Evolutionary conservation across 116 monocot species (phyloP).

Genomic region (Cymodocea nodosa): DNA sequence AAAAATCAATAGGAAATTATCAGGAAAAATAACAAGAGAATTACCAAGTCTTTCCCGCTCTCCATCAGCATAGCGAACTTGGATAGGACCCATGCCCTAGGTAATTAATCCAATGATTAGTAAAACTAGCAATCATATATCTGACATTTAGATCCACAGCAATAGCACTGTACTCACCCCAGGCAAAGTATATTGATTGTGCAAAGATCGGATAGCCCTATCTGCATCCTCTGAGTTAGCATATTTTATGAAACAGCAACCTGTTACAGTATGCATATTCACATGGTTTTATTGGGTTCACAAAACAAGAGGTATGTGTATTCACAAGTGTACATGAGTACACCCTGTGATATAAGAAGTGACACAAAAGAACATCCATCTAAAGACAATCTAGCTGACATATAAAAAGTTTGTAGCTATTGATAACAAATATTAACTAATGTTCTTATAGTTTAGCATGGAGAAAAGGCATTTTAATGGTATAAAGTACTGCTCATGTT

Average conservation of each 20-base stretch:
- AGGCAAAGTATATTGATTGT: constrained; percentile 87
- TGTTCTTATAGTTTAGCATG: no score
- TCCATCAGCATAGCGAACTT: constrained; percentile 98
- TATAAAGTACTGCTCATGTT: no score
- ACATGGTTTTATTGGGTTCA: constrained; percentile 4
- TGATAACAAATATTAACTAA: no score
- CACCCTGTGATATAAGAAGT: no score
- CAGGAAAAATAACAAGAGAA: constrained; percentile 2
- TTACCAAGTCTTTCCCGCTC: constrained; percentile 88
- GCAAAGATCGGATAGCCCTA: constrained; percentile 86
- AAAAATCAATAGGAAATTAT: neutral
- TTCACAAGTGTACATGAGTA: no score
- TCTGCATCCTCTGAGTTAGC: constrained; percentile 83
- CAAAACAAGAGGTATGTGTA: neutral
- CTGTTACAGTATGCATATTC: constrained; percentile 36
- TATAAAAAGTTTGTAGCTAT: no score
- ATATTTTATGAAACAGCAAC: constrained; percentile 98
- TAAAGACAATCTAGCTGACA: no score
- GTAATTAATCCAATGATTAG: constrained; percentile 12
- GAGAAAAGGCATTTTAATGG: no score
- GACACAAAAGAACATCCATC: no score
- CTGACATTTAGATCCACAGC: neutral
- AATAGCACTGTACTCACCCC: constrained; percentile 44
- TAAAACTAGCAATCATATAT: neutral
- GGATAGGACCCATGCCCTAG: constrained; percentile 78